Percentiles rank a stretch among this genome's conserved stretches.
phyloP scores from a whole-genome alignment of 495 filamentous ascomycete species.

The Penicillium cosmopolitanum region DNA sequence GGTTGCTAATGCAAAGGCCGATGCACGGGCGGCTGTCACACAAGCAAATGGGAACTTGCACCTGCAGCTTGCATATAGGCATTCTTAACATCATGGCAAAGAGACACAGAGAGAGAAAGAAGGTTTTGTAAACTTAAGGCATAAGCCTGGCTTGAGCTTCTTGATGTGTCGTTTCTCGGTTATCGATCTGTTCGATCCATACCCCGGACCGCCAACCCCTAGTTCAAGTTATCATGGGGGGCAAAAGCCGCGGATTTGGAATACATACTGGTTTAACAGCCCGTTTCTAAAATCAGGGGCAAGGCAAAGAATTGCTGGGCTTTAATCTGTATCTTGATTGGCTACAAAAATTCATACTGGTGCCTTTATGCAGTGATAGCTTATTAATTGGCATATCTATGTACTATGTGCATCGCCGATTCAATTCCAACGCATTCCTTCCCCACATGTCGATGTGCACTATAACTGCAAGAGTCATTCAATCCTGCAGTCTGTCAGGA shows the following conservation, averaged over 20 bases:
- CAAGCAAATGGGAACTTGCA: conserved; percentile 3
- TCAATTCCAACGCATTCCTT: not conserved
- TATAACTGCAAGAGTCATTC: not conserved
- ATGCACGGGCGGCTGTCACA: conserved; percentile 14
- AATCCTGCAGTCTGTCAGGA: not conserved
- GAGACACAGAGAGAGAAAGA: not conserved
- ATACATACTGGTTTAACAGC: conserved; percentile 8
- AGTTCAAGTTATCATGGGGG: not conserved
- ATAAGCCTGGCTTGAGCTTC: not conserved
- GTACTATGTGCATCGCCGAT: not conserved
- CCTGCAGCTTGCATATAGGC: conserved; percentile 20
- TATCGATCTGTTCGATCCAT: not conserved
- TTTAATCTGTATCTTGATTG: not conserved
- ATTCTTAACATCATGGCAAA: not conserved
- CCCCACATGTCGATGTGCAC: not conserved
- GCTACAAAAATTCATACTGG: too few species aligned
- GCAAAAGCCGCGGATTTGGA: conserved; percentile 3
- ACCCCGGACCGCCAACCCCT: not conserved
- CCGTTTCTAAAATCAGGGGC: not conserved
- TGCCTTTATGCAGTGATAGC: too few species aligned
- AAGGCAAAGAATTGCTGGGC: not conserved
- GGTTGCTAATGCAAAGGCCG: conserved; percentile 11
- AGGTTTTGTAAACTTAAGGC: not conserved
- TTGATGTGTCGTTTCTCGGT: not conserved
- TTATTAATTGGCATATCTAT: too few species aligned